Evolutionary conservation across 306 rosid genomes (phyloP).

Genomic region (Echinosophora koreensis): DNA sequence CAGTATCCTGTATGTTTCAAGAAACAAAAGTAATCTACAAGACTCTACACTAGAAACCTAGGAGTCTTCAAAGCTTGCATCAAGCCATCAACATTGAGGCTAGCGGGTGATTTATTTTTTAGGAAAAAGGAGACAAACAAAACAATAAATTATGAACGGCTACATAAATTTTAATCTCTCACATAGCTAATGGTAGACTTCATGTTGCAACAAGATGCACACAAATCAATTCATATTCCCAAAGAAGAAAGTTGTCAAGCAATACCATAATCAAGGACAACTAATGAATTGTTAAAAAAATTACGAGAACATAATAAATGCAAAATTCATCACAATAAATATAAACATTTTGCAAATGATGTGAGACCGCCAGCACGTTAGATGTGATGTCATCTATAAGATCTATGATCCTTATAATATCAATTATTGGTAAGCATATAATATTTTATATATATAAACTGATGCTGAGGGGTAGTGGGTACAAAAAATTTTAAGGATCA

Average conservation of each 20-base stretch:
- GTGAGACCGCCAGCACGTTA: background rate
- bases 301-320: background rate
- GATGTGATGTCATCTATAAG: slow-evolving; percentile 13
- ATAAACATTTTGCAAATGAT: background rate
- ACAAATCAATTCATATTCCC: slow-evolving; percentile 14
- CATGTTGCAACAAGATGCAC: background rate
- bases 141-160: background rate
- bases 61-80: background rate
- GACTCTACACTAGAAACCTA: slow-evolving; percentile 3
- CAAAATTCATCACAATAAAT: background rate
- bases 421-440: background rate
- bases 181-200: background rate
- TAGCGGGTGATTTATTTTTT: slow-evolving; percentile 10
- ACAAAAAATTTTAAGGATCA: slow-evolving; percentile 22
- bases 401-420: slow-evolving; percentile 8
- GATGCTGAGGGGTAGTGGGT: background rate
- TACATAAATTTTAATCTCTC: slow-evolving; percentile 2
- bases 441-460: background rate
- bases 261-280: slow-evolving; percentile 15
- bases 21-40: slow-evolving; percentile 35
- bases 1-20: slow-evolving; percentile 7
- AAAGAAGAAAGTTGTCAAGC: background rate
- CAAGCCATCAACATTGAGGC: background rate
- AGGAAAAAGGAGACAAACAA: background rate
- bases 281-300: background rate